A percentile compares a stretch with the other conserved stretches of the same genome.
phyloP scores from a whole-genome alignment of 192 early-diverging fungal genomes.

The Paraglomus occultum region DNA sequence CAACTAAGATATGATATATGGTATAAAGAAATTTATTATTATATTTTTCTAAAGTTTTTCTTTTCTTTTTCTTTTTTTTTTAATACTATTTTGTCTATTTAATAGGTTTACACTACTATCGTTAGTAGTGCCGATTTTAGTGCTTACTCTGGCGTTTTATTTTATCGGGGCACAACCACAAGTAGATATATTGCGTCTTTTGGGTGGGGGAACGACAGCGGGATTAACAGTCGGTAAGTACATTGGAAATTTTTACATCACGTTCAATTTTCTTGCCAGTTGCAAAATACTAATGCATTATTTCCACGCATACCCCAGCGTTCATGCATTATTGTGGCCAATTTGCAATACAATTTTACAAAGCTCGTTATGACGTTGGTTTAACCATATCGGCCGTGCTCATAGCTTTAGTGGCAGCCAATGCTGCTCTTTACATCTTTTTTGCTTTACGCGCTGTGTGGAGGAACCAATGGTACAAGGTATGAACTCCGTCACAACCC shows the following conservation, averaged over 20 bases:
- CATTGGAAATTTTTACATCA: background rate
- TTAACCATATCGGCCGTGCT: constrained; percentile 37
- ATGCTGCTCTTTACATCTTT: constrained; percentile 45
- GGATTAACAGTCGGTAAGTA: constrained; percentile 31
- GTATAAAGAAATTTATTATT: constrained; percentile 14
- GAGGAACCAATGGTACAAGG: constrained; percentile 44
- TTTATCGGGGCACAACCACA: constrained; percentile 37
- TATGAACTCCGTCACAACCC: too few species aligned
- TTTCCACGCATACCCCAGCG: constrained; percentile 5
- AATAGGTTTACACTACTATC: constrained; percentile 36
- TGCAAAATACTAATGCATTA: background rate
- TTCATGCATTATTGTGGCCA: constrained; percentile 43
- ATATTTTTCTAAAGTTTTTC: constrained; percentile 5
- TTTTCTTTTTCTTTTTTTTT: too few species aligned
- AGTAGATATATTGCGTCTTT: constrained; percentile 32
- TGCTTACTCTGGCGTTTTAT: constrained; percentile 36
- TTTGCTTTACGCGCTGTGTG: constrained; percentile 47
- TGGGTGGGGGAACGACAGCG: constrained; percentile 36
- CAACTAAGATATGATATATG: background rate
- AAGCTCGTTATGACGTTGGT: constrained; percentile 22
- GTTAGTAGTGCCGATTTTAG: constrained; percentile 33
- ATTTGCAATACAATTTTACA: constrained; percentile 40
- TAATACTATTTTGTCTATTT: background rate
- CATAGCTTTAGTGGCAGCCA: constrained; percentile 41
- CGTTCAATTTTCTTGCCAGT: background rate